phyloP scores from a whole-genome alignment of 805 yeast genomes.

The Pichia eremophila region DNA sequence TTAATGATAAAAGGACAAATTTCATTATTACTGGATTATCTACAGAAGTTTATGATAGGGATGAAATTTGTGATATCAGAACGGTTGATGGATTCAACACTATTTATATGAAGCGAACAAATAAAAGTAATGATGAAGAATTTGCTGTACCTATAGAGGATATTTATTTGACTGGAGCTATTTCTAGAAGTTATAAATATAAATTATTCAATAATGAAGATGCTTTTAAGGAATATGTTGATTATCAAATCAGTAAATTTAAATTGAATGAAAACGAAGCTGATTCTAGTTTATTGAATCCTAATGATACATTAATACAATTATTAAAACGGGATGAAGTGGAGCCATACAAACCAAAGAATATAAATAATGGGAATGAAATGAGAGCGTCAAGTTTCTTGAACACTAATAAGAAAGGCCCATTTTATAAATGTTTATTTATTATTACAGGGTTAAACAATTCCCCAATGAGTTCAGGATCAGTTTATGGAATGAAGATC shows the following conservation, averaged over 20 bases:
- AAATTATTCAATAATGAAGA: constrained; percentile 11
- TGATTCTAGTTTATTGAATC: neutral
- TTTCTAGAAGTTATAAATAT: constrained; percentile 4
- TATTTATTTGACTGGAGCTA: constrained; percentile 5
- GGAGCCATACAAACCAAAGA: no score
- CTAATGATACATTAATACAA: constrained; percentile 1
- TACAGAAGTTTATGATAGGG: neutral
- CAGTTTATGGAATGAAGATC: neutral
- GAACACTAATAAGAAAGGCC: neutral
- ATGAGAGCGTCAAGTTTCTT: neutral
- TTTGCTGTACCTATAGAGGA: constrained; percentile 4
- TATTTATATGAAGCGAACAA: constrained; percentile 1
- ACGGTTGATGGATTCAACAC: constrained; percentile 11
- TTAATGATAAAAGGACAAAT: neutral
- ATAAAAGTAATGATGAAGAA: constrained; percentile 1
- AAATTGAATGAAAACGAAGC: neutral
- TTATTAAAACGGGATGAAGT: neutral
- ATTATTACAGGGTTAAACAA: constrained; percentile 6
- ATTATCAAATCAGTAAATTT: constrained; percentile 2
- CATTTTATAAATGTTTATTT: constrained; percentile 9
- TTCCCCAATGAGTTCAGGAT: neutral
- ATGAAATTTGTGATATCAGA: neutral
- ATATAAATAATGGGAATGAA: neutral
- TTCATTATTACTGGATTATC: constrained; percentile 13
- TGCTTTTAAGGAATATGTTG: constrained; percentile 9